Evolutionary conservation across 2,329 filamentous ascomycete species (phyloP).

Genomic region (Colletotrichum filicis): DNA sequence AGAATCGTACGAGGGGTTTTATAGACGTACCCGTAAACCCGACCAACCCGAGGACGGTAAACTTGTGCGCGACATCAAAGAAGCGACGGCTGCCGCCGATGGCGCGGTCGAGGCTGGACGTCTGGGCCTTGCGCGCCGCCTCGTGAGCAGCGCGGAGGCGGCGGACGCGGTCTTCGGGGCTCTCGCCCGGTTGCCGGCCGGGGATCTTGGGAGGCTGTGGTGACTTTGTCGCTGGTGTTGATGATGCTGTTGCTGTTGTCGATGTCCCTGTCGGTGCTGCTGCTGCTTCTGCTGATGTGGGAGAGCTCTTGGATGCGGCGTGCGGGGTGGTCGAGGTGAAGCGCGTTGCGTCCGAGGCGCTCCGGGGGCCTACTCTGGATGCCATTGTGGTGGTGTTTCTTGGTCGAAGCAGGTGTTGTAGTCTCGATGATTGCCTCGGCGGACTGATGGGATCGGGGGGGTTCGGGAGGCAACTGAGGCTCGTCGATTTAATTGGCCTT

Average conservation of each 20-base stretch:
- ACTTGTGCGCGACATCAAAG: constrained; percentile 66
- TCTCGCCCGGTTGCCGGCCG: constrained; percentile 59
- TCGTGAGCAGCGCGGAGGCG: constrained; percentile 75
- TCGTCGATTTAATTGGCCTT: background rate
- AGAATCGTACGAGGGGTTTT: background rate
- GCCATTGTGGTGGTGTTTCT: constrained; percentile 45
- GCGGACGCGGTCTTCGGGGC: constrained; percentile 75
- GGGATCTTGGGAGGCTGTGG: constrained; percentile 16
- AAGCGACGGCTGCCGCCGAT: constrained; percentile 60
- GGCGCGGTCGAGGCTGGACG: constrained; percentile 63
- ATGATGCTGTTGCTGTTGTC: constrained; percentile 29
- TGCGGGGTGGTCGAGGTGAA: constrained; percentile 68
- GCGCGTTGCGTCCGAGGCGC: constrained; percentile 82
- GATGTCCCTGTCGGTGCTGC: constrained; percentile 36
- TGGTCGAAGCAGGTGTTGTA: too few relatives aligned
- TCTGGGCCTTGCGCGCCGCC: constrained; percentile 69
- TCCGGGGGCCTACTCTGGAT: constrained; percentile 66
- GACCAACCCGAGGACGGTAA: constrained; percentile 65
- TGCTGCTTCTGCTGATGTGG: constrained; percentile 43
- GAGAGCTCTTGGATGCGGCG: constrained; percentile 71
- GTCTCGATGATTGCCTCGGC: background rate
- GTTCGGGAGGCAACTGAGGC: background rate
- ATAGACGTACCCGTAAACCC: constrained; percentile 62
- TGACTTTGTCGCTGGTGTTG: constrained; percentile 36
- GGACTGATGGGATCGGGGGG: background rate